A percentile compares a stretch with the other conserved stretches of the same genome.
These are phyloP conservation scores for Colletotrichum sp. DNA, from an alignment of 2,329 filamentous ascomycete species.

Conservation along the genomic window DNA sequence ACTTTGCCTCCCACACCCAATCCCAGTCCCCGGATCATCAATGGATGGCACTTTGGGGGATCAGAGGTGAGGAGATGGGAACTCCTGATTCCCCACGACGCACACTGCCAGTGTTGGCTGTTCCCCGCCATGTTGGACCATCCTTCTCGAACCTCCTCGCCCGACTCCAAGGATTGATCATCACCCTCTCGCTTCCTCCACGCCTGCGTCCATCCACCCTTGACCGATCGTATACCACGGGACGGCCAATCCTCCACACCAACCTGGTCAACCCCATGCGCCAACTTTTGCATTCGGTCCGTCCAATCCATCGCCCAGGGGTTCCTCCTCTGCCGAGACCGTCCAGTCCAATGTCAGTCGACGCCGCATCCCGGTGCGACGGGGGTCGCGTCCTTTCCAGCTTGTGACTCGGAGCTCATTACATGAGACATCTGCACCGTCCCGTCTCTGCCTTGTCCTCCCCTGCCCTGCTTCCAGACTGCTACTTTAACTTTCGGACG, in stretches of 20 bases:
- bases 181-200: not conserved
- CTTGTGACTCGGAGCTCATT: not conserved
- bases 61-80: not conserved
- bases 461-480: not conserved
- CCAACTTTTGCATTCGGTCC: constrained; percentile 20
- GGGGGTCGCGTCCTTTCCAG: not conserved
- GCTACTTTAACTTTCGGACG: not conserved
- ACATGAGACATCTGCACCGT: not conserved
- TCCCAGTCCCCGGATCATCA: not conserved
- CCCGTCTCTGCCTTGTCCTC: not conserved
- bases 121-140: not conserved
- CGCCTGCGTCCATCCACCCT: not conserved
- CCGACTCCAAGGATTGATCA: not conserved
- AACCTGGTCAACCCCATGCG: constrained; percentile 14
- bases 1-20: not conserved
- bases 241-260: constrained; percentile 11
- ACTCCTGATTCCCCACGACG: not conserved
- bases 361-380: constrained; percentile 3
- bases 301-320: constrained; percentile 7
- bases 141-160: not conserved
- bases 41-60: not conserved
- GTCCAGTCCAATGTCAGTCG: constrained; percentile 14
- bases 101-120: not conserved
- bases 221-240: not conserved
- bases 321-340: not conserved